Evolutionary conservation across 2,329 filamentous ascomycete genomes (phyloP).

Genomic region (Xylaria digitata): DNA sequence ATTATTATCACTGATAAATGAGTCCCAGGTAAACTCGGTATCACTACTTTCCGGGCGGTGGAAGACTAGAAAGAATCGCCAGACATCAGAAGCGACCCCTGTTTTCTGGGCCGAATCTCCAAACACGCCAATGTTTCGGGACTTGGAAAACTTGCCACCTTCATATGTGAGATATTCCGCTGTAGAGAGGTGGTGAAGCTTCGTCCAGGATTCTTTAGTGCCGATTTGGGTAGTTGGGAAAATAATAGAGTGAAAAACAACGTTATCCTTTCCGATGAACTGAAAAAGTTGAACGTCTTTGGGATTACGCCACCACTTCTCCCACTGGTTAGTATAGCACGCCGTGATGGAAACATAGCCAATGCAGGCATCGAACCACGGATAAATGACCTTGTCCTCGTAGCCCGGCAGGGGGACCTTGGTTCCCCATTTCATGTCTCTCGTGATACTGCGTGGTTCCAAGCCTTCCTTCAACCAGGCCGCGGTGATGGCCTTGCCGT

Average conservation of each 20-base stretch:
- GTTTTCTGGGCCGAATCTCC: conserved; percentile 35
- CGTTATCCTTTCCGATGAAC: conserved; percentile 38
- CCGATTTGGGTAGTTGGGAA: conserved; percentile 37
- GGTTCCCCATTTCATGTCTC: conserved; percentile 36
- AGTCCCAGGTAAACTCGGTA: conserved; percentile 34
- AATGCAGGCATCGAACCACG: conserved; percentile 36
- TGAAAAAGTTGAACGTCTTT: conserved; percentile 35
- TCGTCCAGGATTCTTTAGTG: conserved; percentile 32
- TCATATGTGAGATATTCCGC: conserved; percentile 37
- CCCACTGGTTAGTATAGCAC: conserved; percentile 34
- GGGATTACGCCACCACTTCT: conserved; percentile 38
- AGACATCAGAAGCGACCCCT: conserved; percentile 33
- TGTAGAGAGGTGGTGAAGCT: conserved; percentile 35
- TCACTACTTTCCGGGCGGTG: conserved; percentile 33
- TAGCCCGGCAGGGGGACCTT: conserved; percentile 31
- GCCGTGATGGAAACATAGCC: conserved; percentile 37
- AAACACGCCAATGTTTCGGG: conserved; percentile 32
- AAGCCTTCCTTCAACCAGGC: conserved; percentile 35
- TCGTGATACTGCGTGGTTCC: conserved; percentile 34
- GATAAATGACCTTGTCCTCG: conserved; percentile 35
- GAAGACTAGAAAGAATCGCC: conserved; percentile 31
- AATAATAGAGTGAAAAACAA: conserved; percentile 35
- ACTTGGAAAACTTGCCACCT: conserved; percentile 37
- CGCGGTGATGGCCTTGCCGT: conserved; percentile 34
- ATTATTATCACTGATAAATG: conserved; percentile 33